phyloP scores from a whole-genome alignment of 2,329 filamentous ascomycete genomes.

The Pestalotiopsis sp. region DNA sequence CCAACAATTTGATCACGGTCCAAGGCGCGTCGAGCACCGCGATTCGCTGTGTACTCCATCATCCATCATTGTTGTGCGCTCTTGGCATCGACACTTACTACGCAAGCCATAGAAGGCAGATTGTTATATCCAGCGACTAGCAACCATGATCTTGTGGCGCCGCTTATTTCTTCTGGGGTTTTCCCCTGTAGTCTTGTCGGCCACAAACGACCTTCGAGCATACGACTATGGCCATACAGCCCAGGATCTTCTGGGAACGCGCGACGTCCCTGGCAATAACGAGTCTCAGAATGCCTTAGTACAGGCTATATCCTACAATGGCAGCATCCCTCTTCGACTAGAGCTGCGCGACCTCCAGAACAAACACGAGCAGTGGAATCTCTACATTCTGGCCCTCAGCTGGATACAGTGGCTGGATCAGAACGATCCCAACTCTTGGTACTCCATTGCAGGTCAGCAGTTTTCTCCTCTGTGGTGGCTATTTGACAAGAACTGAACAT shows the following conservation, averaged over 20 bases:
- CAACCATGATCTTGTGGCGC: background rate
- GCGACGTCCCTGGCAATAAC: conserved; percentile 33
- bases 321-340: conserved; percentile 50
- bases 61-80: background rate
- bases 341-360: conserved; percentile 70
- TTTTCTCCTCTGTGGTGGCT: conserved; percentile 10
- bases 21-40: background rate
- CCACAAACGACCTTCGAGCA: background rate
- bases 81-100: background rate
- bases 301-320: conserved; percentile 43
- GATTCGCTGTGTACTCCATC: background rate
- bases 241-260: conserved; percentile 37
- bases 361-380: conserved; percentile 69
- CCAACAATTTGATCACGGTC: background rate
- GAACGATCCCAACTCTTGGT: conserved; percentile 68
- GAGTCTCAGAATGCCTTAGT: conserved; percentile 37
- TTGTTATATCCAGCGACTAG: background rate
- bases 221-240: conserved; percentile 57
- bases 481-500: background rate
- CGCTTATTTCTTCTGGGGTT: background rate
- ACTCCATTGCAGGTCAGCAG: conserved; percentile 71
- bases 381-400: conserved; percentile 75
- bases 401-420: conserved; percentile 71
- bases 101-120: background rate
- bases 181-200: background rate